Percentiles rank a stretch among this genome's conserved stretches.
These are phyloP conservation scores for Euptelea pleiosperma DNA, from an alignment of 164 flowering plant genomes.

Conservation along the genomic window DNA sequence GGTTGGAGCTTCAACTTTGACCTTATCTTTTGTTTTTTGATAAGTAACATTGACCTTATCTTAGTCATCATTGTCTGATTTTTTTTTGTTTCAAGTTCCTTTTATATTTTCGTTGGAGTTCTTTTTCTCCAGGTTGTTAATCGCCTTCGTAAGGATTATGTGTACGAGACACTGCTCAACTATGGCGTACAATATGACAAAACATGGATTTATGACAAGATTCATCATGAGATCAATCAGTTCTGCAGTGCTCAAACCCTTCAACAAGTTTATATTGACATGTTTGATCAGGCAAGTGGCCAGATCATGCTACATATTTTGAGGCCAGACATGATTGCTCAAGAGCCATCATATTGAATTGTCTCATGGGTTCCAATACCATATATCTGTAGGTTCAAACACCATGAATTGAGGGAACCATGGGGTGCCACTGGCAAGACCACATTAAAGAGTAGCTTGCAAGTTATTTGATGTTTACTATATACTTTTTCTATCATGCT, in stretches of 20 bases:
- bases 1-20: not conserved
- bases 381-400: not conserved
- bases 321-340: not conserved
- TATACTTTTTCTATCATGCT: not conserved
- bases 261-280: slow-evolving; percentile 94
- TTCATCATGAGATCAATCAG: slow-evolving; percentile 97
- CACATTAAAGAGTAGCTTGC: not conserved
- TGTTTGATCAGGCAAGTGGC: slow-evolving; percentile 80
- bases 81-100: not conserved
- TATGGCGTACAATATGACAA: slow-evolving; percentile 93
- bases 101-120: slow-evolving; percentile 8
- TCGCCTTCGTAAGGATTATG: slow-evolving; percentile 76
- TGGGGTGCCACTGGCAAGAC: not conserved
- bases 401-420: not conserved
- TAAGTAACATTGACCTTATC: not conserved
- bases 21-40: no score
- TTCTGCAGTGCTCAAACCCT: slow-evolving; percentile 89
- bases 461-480: not conserved
- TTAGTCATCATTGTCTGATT: not conserved
- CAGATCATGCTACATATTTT: not conserved
- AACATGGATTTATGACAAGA: slow-evolving; percentile 98
- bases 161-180: slow-evolving; percentile 80
- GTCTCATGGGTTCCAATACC: not conserved
- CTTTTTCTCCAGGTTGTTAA: slow-evolving; percentile 74
- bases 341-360: not conserved